A percentile compares a stretch with the other conserved stretches of the same genome.
Evolutionary conservation across 257 asterid genomes (phyloP).

Genomic region (Solanum chaucha): DNA sequence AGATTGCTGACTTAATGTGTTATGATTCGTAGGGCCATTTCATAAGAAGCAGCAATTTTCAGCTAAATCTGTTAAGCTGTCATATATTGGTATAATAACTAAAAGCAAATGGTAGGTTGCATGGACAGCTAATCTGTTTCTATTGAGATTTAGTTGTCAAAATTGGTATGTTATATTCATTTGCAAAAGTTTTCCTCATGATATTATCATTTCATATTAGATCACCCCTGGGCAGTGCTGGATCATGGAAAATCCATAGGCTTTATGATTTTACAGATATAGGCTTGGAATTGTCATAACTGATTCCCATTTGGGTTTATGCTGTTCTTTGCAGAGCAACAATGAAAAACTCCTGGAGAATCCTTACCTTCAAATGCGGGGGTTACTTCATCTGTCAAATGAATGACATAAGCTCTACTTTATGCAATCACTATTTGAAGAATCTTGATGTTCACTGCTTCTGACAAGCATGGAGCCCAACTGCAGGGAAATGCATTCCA

Average conservation of each 20-base stretch:
- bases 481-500: not conserved
- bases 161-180: not conserved
- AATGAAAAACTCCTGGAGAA: slow-evolving; percentile 98
- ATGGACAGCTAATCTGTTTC: not conserved
- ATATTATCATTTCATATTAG: not conserved
- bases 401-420: slow-evolving; percentile 27
- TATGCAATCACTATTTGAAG: not conserved
- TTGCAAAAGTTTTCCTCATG: not conserved
- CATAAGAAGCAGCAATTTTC: not conserved
- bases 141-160: not conserved
- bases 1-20: not conserved
- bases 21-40: not conserved
- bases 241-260: not conserved
- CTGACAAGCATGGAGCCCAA: not conserved
- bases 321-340: slow-evolving; percentile 72
- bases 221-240: not conserved
- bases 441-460: slow-evolving; percentile 3
- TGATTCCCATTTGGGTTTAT: slow-evolving; percentile 10
- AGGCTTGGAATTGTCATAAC: not conserved
- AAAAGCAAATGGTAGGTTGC: not conserved
- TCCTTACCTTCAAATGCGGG: slow-evolving; percentile 99
- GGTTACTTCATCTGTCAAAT: slow-evolving; percentile 77
- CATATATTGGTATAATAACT: not conserved
- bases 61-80: not conserved
- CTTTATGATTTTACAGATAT: slow-evolving; percentile 1